Conservation (phyloP, 73 alveolate genomes). For the Paramecium primaurelia region DNA sequence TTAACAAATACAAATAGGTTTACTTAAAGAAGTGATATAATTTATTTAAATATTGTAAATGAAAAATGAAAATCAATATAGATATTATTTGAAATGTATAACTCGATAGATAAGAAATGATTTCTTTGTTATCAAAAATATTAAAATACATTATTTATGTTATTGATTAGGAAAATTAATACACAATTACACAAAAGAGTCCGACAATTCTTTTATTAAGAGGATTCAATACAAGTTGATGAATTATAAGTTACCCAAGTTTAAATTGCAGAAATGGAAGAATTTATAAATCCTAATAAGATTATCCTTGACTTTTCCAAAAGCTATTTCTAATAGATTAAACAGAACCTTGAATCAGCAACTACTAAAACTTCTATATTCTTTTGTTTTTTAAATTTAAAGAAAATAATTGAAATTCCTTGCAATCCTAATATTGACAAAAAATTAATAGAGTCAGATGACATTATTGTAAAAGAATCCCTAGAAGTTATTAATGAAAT, state of each 20-base stretch:
- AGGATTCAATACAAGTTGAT: background rate
- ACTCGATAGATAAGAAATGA: too few species aligned
- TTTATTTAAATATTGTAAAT: too few species aligned
- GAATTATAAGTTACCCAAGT: background rate
- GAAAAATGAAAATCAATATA: too few species aligned
- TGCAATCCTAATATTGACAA: background rate
- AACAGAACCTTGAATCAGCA: background rate
- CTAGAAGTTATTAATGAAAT: background rate
- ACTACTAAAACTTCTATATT: background rate
- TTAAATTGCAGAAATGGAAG: background rate
- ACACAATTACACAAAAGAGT: background rate
- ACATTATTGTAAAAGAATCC: background rate
- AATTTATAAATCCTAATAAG: background rate
- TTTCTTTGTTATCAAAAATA: background rate
- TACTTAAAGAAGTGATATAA: background rate
- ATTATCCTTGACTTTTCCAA: background rate
- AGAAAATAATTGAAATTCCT: background rate
- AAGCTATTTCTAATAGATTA: background rate
- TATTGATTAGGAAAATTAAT: background rate
- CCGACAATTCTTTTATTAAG: background rate
- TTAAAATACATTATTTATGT: background rate
- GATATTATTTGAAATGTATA: too few species aligned
- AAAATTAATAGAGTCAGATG: background rate
- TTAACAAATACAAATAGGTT: too few species aligned
- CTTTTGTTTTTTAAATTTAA: background rate